These are phyloP conservation scores for Rhizopogon vulgaris DNA, from an alignment of 768 basidiomycete genomes.

Conservation along the genomic window DNA sequence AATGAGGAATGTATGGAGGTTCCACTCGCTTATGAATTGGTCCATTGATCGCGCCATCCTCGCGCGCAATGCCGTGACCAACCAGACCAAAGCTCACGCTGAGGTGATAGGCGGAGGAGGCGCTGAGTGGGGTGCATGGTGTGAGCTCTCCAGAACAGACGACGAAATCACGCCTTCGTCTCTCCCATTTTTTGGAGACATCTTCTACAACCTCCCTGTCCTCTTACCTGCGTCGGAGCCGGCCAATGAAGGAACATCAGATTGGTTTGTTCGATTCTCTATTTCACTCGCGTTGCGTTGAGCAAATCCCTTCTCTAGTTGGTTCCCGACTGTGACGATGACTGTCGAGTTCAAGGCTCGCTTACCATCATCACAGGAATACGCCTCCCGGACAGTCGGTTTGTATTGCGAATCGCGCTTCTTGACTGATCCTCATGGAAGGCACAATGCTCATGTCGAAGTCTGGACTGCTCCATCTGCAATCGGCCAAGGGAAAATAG, in stretches of 20 bases:
- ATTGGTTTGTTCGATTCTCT: slow-evolving; percentile 9
- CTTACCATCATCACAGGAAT: slow-evolving; percentile 38
- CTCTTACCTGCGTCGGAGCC: slow-evolving; percentile 43
- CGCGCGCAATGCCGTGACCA: slow-evolving; percentile 32
- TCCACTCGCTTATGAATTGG: slow-evolving; percentile 27
- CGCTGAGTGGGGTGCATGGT: slow-evolving; percentile 54
- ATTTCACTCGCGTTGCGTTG: not conserved
- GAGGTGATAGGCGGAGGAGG: slow-evolving; percentile 47
- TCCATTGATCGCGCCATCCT: slow-evolving; percentile 37
- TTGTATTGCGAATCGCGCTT: slow-evolving; percentile 49
- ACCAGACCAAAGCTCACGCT: slow-evolving; percentile 31
- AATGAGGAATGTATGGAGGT: slow-evolving; percentile 28
- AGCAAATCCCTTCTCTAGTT: slow-evolving; percentile 28
- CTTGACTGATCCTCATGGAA: slow-evolving; percentile 44
- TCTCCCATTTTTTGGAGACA: slow-evolving; percentile 54
- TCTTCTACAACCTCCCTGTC: slow-evolving; percentile 38
- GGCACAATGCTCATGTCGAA: slow-evolving; percentile 56
- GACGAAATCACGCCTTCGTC: slow-evolving; percentile 43
- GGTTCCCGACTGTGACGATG: slow-evolving; percentile 60
- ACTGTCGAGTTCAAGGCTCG: slow-evolving; percentile 59
- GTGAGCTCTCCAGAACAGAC: slow-evolving; percentile 35
- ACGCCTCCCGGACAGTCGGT: slow-evolving; percentile 50
- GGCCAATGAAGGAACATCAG: slow-evolving; percentile 14
- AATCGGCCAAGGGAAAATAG: slow-evolving; percentile 38
- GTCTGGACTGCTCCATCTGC: slow-evolving; percentile 61